Conservation (phyloP, 495 filamentous ascomycete species). For the Echria macrotheca region DNA sequence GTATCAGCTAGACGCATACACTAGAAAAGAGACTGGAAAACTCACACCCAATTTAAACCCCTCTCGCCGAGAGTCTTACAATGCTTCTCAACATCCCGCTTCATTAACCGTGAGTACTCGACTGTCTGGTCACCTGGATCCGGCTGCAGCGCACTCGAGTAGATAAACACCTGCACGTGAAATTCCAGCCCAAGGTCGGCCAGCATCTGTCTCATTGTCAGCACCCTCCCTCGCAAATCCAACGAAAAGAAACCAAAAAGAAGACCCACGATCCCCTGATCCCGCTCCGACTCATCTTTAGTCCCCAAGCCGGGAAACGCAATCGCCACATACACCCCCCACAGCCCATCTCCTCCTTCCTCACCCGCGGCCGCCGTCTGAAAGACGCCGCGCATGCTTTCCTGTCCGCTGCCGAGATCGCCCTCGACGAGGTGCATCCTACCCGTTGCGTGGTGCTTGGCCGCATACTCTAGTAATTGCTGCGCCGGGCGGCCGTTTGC, state of each 20-base stretch:
- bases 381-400: constrained; percentile 24
- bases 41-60: constrained; percentile 30
- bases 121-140: constrained; percentile 13
- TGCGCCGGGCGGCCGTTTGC: constrained; percentile 15
- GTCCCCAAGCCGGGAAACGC: constrained; percentile 27
- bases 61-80: constrained; percentile 18
- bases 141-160: constrained; percentile 23
- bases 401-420: constrained; percentile 25
- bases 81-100: constrained; percentile 25
- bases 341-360: constrained; percentile 25
- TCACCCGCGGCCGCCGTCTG: constrained; percentile 6
- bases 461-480: constrained; percentile 11
- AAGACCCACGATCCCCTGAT: constrained; percentile 23
- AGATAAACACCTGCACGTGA: constrained; percentile 23
- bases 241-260: not conserved
- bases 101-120: constrained; percentile 17
- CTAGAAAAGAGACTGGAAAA: too few species aligned
- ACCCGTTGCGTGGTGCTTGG: constrained; percentile 7
- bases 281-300: constrained; percentile 19
- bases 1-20: too few species aligned
- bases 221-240: not conserved
- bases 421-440: constrained; percentile 30
- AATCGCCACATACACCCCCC: constrained; percentile 33
- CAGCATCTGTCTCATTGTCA: constrained; percentile 13
- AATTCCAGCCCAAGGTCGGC: constrained; percentile 27